A percentile compares a stretch with the other conserved stretches of the same genome.
Conservation (phyloP, 2,329 filamentous ascomycete species). For the Decorospora gaudefroyi region DNA sequence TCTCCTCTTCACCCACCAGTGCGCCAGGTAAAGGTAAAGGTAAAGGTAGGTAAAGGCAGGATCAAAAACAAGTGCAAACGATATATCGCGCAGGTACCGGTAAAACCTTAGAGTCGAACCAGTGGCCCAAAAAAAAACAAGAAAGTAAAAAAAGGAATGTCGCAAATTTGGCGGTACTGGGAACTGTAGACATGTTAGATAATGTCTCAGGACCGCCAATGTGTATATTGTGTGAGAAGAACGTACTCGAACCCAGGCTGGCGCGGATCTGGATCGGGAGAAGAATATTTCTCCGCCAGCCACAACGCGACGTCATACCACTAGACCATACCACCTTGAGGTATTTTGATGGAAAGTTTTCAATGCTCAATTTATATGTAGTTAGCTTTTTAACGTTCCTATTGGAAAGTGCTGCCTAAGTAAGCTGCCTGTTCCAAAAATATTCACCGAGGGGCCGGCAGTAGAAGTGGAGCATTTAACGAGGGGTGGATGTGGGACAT, state of each 20-base stretch:
- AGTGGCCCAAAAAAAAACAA: no score
- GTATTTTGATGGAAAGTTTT: conserved; percentile 13
- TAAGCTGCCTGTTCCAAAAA: no score
- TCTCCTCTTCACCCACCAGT: no score
- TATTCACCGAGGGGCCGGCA: neutral
- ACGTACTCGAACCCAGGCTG: conserved; percentile 39
- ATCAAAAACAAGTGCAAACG: no score
- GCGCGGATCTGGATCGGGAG: conserved; percentile 33
- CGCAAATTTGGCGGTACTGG: conserved; percentile 34
- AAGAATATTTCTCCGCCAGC: conserved; percentile 28
- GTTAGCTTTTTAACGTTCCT: no score
- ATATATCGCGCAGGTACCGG: no score
- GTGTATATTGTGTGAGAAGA: conserved; percentile 7
- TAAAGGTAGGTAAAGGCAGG: no score
- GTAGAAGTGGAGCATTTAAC: neutral
- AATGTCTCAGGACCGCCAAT: conserved; percentile 22
- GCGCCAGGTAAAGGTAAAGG: no score
- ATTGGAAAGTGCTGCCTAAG: no score
- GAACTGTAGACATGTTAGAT: conserved; percentile 31
- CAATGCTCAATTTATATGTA: neutral
- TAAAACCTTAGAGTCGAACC: neutral
- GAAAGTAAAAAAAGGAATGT: conserved; percentile 21
- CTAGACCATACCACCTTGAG: conserved; percentile 36
- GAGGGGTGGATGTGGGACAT: conserved; percentile 3
- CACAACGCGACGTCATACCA: conserved; percentile 42